A percentile compares a stretch with the other conserved stretches of the same genome.
Evolutionary conservation across 495 filamentous ascomycete genomes (phyloP).

Genomic region (Penicillium canariense): DNA sequence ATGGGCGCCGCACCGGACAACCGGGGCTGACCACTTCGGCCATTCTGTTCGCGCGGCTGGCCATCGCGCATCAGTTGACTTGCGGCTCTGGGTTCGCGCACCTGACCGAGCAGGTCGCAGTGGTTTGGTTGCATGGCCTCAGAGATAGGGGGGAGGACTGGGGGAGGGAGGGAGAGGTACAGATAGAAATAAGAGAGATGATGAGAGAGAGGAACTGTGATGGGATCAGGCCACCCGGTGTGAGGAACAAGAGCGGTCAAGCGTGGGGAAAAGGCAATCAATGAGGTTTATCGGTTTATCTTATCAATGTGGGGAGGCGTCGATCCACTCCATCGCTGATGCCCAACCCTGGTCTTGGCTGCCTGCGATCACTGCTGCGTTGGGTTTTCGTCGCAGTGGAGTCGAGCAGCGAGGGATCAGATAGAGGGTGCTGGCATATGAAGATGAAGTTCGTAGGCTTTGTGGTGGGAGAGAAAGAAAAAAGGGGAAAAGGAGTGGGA

Average conservation of each 20-base stretch:
- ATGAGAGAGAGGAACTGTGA: not conserved
- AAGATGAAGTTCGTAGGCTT: not conserved
- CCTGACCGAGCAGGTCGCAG: conserved; percentile 47
- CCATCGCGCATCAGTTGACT: conserved; percentile 43
- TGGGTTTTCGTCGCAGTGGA: not conserved
- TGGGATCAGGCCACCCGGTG: conserved; percentile 28
- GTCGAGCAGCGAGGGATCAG: not conserved
- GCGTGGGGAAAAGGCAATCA: conserved; percentile 20
- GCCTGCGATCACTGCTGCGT: not conserved
- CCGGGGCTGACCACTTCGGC: conserved; percentile 34
- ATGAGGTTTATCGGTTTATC: conserved; percentile 26
- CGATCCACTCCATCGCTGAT: conserved; percentile 23
- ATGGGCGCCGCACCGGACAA: conserved; percentile 37
- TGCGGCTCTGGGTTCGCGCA: conserved; percentile 39
- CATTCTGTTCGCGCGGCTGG: conserved; percentile 34
- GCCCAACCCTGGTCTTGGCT: conserved; percentile 21
- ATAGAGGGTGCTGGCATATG: not conserved
- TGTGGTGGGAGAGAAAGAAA: conserved; percentile 3
- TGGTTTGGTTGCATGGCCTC: conserved; percentile 45
- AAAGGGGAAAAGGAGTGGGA: not conserved
- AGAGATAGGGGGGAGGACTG: conserved; percentile 4
- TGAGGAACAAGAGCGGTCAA: conserved; percentile 28
- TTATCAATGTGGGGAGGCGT: conserved; percentile 28
- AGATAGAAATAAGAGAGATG: conserved; percentile 16
- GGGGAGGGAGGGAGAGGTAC: conserved; percentile 8